These are phyloP conservation scores for Geotrichum aggregatum DNA, from an alignment of 1,139 yeast species.

Conservation along the genomic window DNA sequence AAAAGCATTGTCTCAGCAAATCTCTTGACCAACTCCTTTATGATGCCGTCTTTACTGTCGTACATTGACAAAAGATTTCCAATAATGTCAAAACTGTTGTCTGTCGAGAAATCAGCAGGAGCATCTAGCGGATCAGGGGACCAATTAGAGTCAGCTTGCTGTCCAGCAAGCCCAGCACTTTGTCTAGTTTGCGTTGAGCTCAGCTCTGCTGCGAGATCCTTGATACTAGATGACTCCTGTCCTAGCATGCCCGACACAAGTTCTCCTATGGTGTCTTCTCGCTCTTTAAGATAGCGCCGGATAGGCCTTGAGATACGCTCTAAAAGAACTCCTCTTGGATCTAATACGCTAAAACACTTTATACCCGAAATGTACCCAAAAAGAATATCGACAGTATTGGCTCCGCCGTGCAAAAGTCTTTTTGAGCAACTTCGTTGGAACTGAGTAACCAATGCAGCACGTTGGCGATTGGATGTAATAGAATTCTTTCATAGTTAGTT, in stretches of 20 bases:
- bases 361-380: conserved; percentile 68
- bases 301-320: conserved; percentile 77
- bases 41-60: conserved; percentile 71
- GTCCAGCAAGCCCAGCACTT: conserved; percentile 16
- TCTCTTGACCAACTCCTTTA: conserved; percentile 62
- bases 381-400: conserved; percentile 72
- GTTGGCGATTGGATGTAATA: conserved; percentile 38
- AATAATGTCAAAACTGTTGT: conserved; percentile 53
- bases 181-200: conserved; percentile 22
- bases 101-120: conserved; percentile 65
- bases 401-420: conserved; percentile 71
- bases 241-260: conserved; percentile 71
- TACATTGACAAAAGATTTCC: conserved; percentile 71
- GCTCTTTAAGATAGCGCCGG: conserved; percentile 57
- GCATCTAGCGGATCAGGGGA: conserved; percentile 92
- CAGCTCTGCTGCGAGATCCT: conserved; percentile 56
- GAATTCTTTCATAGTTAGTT: conserved; percentile 37
- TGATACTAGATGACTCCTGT: conserved; percentile 45
- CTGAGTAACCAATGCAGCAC: conserved; percentile 51
- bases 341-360: conserved; percentile 67
- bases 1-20: conserved; percentile 61
- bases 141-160: conserved; percentile 49
- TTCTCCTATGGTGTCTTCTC: conserved; percentile 68
- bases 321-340: conserved; percentile 78
- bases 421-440: conserved; percentile 52